These are phyloP conservation scores for Globisporangium emineosum DNA, from an alignment of 352 stramenopile genomes.

Conservation along the genomic window DNA sequence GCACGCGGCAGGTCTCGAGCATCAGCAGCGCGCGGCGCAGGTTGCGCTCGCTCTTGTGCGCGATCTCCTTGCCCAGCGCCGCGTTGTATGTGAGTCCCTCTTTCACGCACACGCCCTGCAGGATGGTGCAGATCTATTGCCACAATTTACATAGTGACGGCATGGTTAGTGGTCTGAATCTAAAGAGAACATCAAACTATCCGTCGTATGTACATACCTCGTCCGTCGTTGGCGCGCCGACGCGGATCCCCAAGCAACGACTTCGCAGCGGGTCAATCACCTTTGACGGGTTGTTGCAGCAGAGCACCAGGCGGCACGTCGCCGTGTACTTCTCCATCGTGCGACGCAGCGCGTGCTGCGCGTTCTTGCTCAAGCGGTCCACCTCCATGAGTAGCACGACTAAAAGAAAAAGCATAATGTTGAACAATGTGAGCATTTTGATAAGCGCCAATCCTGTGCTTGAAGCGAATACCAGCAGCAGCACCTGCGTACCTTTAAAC, in stretches of 20 bases:
- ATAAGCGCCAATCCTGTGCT: background rate
- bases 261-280: slow-evolving; percentile 97
- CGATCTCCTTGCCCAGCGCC: slow-evolving; percentile 90
- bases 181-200: background rate
- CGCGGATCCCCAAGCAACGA: slow-evolving; percentile 93
- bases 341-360: slow-evolving; percentile 95
- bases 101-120: slow-evolving; percentile 89
- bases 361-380: slow-evolving; percentile 96
- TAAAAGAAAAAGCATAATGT: slow-evolving; percentile 9
- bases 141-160: background rate
- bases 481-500: slow-evolving; percentile 53
- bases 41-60: slow-evolving; percentile 92
- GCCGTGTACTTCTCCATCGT: slow-evolving; percentile 97
- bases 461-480: background rate
- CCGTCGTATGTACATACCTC: slow-evolving; percentile 50
- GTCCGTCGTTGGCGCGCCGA: slow-evolving; percentile 89
- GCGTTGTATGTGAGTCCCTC: slow-evolving; percentile 90
- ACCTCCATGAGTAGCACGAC: slow-evolving; percentile 98
- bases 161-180: background rate
- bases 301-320: slow-evolving; percentile 96
- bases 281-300: slow-evolving; percentile 96
- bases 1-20: slow-evolving; percentile 93
- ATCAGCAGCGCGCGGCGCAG: slow-evolving; percentile 96
- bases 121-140: slow-evolving; percentile 85
- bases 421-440: slow-evolving; percentile 19